phyloP scores from a whole-genome alignment of 352 stramenopile species.

The Globisporangium heterothallicum region DNA sequence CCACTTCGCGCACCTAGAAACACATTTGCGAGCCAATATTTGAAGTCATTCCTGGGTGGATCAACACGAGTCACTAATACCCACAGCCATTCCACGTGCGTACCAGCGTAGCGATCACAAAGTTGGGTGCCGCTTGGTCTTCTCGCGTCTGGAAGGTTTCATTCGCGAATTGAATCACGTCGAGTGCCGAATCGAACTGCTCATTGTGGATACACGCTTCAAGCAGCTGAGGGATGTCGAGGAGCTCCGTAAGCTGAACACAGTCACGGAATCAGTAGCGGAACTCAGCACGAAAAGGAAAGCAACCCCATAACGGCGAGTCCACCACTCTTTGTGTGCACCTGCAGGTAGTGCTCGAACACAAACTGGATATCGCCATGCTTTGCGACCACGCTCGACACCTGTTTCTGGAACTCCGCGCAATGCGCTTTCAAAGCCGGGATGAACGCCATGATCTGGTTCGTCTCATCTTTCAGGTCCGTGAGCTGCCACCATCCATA shows the following conservation, averaged over 20 bases:
- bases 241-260: slow-evolving; percentile 90
- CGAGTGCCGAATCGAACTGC: slow-evolving; percentile 94
- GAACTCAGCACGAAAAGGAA: no score
- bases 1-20: slow-evolving; percentile 47
- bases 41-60: no score
- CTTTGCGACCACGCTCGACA: slow-evolving; percentile 51
- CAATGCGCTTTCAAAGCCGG: slow-evolving; percentile 56
- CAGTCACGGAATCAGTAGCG: neutral
- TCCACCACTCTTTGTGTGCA: slow-evolving; percentile 6
- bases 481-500: slow-evolving; percentile 27
- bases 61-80: neutral
- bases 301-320: no score
- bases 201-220: slow-evolving; percentile 96
- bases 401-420: slow-evolving; percentile 43
- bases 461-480: slow-evolving; percentile 67
- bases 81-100: neutral
- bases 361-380: slow-evolving; percentile 87
- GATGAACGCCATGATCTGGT: slow-evolving; percentile 37
- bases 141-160: slow-evolving; percentile 51
- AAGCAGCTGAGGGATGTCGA: slow-evolving; percentile 97
- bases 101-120: slow-evolving; percentile 63
- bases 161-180: slow-evolving; percentile 91
- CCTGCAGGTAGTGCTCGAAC: slow-evolving; percentile 86
- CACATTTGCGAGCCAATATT: no score
- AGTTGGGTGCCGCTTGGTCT: slow-evolving; percentile 27